Evolutionary conservation across 495 filamentous ascomycete species (phyloP).

Genomic region (Annulohypoxylon stygium): DNA sequence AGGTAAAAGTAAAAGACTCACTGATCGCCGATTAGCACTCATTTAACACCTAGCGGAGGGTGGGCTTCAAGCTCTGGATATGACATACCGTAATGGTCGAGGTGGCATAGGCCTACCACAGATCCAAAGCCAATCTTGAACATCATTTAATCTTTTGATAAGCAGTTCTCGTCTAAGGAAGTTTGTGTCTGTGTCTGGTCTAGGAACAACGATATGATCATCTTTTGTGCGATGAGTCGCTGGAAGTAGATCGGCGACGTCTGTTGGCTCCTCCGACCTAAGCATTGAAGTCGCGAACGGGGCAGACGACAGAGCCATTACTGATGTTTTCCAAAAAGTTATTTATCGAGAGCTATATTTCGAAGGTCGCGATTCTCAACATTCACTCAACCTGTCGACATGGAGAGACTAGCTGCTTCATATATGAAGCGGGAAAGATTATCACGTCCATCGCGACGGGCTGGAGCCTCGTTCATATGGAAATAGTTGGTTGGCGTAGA

Average conservation of each 20-base stretch:
- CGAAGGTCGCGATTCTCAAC: not conserved
- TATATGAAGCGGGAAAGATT: conserved; percentile 3
- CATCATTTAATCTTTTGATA: conserved; percentile 52
- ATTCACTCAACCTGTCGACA: not conserved
- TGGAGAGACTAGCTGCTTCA: not conserved
- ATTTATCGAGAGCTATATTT: not conserved
- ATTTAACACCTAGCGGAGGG: not conserved
- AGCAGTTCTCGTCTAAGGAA: conserved; percentile 50
- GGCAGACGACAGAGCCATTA: conserved; percentile 28
- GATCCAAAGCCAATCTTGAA: conserved; percentile 62
- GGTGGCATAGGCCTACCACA: conserved; percentile 62
- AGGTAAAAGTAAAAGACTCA: conserved; percentile 11
- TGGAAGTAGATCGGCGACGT: conserved; percentile 41
- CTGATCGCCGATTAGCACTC: conserved; percentile 21
- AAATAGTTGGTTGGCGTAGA: not conserved
- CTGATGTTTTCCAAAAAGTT: not conserved
- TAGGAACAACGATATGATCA: conserved; percentile 46
- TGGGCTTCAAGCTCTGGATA: not conserved
- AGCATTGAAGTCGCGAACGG: conserved; percentile 47
- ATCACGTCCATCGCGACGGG: not conserved
- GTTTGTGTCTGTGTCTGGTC: conserved; percentile 22
- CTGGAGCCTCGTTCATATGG: conserved; percentile 1
- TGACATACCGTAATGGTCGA: conserved; percentile 56
- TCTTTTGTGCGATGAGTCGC: conserved; percentile 45
- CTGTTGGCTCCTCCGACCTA: conserved; percentile 10